A percentile compares a stretch with the other conserved stretches of the same genome.
These are phyloP conservation scores for Escovopsis sp. DNA, from an alignment of 2,329 filamentous ascomycete genomes.

Conservation along the genomic window DNA sequence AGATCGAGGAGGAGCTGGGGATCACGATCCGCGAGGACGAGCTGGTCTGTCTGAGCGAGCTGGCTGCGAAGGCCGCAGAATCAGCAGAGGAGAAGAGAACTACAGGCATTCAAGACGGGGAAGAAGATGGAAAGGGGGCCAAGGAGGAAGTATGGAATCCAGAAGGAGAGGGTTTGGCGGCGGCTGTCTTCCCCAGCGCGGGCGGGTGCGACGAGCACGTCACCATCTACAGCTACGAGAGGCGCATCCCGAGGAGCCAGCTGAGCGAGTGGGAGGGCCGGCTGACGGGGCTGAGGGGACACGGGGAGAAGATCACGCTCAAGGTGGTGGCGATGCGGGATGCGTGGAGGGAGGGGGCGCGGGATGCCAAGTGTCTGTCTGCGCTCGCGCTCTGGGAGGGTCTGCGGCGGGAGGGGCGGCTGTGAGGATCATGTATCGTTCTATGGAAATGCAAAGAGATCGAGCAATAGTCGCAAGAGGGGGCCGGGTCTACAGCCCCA, in stretches of 20 bases:
- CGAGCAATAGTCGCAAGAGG: too few species aligned
- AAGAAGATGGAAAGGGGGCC: not conserved
- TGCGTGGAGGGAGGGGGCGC: slow-evolving; percentile 40
- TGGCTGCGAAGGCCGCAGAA: slow-evolving; percentile 23
- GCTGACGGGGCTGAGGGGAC: slow-evolving; percentile 39
- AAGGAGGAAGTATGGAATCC: too few species aligned
- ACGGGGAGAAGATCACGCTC: slow-evolving; percentile 47
- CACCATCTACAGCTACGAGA: slow-evolving; percentile 41
- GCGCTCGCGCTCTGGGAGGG: slow-evolving; percentile 45
- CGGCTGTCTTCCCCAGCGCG: slow-evolving; percentile 40
- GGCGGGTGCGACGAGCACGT: slow-evolving; percentile 47
- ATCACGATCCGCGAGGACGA: slow-evolving; percentile 32
- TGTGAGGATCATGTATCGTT: slow-evolving; percentile 11
- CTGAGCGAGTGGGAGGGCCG: slow-evolving; percentile 40
- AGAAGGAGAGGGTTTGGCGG: slow-evolving; percentile 21
- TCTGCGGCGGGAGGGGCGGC: slow-evolving; percentile 29
- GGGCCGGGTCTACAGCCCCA: too few species aligned
- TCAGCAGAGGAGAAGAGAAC: too few species aligned
- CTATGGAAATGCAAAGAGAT: not conserved
- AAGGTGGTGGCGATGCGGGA: slow-evolving; percentile 41
- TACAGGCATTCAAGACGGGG: slow-evolving; percentile 5
- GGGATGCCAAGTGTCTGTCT: slow-evolving; percentile 44
- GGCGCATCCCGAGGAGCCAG: slow-evolving; percentile 31
- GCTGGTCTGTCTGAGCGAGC: slow-evolving; percentile 35
- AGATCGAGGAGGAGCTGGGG: slow-evolving; percentile 46